Evolutionary conservation across 176 grass and related monocot genomes (phyloP).

Genomic region (Ananas comosus): DNA sequence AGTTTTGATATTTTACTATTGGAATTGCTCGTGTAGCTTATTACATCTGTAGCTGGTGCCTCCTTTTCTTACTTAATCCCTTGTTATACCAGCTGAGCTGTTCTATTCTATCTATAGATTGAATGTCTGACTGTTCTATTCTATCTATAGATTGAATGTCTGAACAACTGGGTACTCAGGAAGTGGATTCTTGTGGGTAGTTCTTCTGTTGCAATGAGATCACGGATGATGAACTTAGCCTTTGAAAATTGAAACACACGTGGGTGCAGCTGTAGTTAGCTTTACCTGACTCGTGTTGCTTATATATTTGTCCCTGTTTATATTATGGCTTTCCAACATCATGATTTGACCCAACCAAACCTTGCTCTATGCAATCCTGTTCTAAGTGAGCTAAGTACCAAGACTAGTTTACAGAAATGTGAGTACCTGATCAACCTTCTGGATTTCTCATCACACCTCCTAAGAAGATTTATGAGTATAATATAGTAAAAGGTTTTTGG

Average conservation of each 20-base stretch:
- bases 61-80: not conserved
- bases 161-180: not conserved
- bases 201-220: not conserved
- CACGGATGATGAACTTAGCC: not conserved
- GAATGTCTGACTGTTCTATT: constrained; percentile 2
- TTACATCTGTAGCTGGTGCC: not conserved
- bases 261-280: not conserved
- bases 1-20: constrained; percentile 1
- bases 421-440: no score
- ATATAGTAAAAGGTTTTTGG: not conserved
- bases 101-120: constrained; percentile 3
- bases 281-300: no score
- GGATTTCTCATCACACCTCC: not conserved
- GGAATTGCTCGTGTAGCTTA: not conserved
- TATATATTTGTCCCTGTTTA: no score
- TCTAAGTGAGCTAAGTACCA: no score
- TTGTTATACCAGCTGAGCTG: not conserved
- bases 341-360: no score
- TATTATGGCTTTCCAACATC: no score
- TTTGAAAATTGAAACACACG: not conserved
- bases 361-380: no score
- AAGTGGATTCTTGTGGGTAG: not conserved
- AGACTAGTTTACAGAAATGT: no score
- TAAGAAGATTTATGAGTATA: not conserved
- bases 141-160: not conserved